Conservation (phyloP, 495 filamentous ascomycete species). For the Tuber microsphaerosporum region DNA sequence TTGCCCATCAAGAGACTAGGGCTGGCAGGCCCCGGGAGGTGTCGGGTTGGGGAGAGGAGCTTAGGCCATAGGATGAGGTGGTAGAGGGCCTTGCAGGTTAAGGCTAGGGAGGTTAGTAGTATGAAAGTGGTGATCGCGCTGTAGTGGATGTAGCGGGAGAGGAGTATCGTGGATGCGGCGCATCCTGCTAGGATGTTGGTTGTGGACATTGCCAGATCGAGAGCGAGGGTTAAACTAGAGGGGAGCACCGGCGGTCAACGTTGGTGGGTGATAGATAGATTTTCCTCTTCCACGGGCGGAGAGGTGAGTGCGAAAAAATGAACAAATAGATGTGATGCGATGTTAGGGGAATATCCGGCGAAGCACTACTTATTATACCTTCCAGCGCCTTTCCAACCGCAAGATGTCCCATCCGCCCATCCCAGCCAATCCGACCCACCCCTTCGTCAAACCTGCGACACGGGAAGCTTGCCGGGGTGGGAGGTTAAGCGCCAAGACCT, state of each 20-base stretch:
- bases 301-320: neutral
- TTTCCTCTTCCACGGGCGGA: neutral
- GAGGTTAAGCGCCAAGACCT: neutral
- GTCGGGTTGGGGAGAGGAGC: slow-evolving; percentile 62
- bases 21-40: slow-evolving; percentile 54
- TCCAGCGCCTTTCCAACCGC: neutral
- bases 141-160: neutral
- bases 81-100: slow-evolving; percentile 43
- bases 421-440: neutral
- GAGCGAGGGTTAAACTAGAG: neutral
- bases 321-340: neutral
- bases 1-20: slow-evolving; percentile 28
- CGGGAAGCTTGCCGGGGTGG: neutral
- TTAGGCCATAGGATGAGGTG: slow-evolving; percentile 60
- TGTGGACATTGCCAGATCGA: neutral
- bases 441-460: neutral
- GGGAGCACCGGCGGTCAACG: neutral
- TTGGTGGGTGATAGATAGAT: neutral
- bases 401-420: neutral
- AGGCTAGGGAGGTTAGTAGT: slow-evolving; percentile 4
- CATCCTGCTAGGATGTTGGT: neutral
- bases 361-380: neutral
- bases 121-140: slow-evolving; percentile 14
- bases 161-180: neutral
- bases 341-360: neutral